Conservation (phyloP, 192 early-diverging fungal species). For the Gonapodya sp. region DNA sequence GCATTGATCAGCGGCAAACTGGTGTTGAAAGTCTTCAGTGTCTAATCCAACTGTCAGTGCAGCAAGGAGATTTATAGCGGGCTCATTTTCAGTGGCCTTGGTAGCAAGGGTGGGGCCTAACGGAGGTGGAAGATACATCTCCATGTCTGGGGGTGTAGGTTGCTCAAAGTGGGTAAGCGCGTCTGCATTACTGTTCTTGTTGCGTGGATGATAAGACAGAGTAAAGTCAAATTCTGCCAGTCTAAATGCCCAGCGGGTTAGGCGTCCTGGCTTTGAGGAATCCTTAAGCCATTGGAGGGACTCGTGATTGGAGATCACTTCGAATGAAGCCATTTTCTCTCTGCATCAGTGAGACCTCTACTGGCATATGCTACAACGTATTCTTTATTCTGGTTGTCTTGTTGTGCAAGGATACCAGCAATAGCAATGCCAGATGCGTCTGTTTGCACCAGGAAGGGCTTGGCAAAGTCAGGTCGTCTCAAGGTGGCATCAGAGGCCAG, state of each 20-base stretch:
- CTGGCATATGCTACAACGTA: constrained; percentile 7
- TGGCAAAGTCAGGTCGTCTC: neutral
- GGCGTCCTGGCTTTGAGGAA: neutral
- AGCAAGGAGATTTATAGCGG: neutral
- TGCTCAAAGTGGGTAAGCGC: neutral
- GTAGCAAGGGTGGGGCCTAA: neutral
- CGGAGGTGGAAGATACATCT: neutral
- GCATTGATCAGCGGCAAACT: neutral
- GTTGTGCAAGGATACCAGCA: neutral
- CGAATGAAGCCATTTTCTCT: neutral
- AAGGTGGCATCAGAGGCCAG: neutral
- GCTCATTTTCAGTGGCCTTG: neutral
- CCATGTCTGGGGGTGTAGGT: neutral
- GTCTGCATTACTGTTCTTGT: neutral
- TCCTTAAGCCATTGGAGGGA: constrained; percentile 8
- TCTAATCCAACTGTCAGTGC: neutral
- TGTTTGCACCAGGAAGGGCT: neutral
- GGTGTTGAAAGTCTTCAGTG: neutral
- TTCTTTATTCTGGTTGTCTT: neutral
- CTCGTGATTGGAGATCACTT: neutral
- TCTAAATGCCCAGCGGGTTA: neutral
- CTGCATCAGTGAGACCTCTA: neutral
- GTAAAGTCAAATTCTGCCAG: neutral
- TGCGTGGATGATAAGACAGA: neutral
- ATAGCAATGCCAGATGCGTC: neutral